Base-by-base conservation (phyloP, 805 yeast species). In the Saturnispora mendoncae region DNA sequence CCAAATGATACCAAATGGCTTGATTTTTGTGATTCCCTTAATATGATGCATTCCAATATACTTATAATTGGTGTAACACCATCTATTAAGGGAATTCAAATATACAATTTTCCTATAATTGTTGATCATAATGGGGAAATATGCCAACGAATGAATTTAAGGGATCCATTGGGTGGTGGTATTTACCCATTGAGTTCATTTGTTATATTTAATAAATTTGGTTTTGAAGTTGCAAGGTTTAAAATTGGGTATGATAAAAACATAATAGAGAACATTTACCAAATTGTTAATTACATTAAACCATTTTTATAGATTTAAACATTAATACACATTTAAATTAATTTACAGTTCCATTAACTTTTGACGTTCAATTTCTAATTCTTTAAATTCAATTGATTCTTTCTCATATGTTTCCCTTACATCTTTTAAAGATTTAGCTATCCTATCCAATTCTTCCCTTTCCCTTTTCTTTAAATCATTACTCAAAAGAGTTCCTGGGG, bases 361-460 rank as follows among this genome's bases (percentile, higher is more conserved):
- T 39, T 60, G 51, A 36, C 60, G 53, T 41, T 62, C 62, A 17
- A 44, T 47, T 36, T 63, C 64, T 35, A 62, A 42, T 15, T 47
- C 47, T 24, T 51, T 52, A 30, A 63, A 58, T 35, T 53, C 56
- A 24, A 37, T 41, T 24, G 52, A 48, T 41, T 53, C 54, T 13
- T 32, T 31, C 13, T 54, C 54, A 14, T 56, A 41, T 42, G 56
- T 53, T n/a, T 47, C 46, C 18, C 45, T 34, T 15, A 65, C 60
- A 29, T 55, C 53, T 13, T 47, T 50, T 7, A 60, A 34, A 2
- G 62, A 66, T 30, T 56, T 61, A 6, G 71, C 64, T 14, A 79
- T 60, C 43, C 84, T 61, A 42, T 72, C 78, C 28, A 78, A 51
- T 54, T 82, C 90, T 48, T 81, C 84, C 30, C 64, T 62, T 54